A percentile compares a stretch with the other conserved stretches of the same genome.
phyloP scores from a whole-genome alignment of 2,329 filamentous ascomycete genomes.

The Colletotrichum destructivum region DNA sequence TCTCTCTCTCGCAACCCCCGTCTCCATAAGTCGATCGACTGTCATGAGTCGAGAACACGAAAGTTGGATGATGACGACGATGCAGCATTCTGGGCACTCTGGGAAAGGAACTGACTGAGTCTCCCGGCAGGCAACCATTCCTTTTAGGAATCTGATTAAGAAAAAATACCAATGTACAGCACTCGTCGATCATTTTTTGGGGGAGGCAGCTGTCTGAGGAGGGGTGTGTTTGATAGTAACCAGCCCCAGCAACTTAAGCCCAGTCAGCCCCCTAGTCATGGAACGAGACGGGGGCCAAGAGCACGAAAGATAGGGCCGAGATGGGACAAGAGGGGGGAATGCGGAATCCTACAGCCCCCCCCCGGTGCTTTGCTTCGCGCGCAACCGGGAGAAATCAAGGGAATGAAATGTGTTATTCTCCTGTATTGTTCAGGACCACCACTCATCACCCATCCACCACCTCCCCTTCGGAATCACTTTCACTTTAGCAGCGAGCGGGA shows the following conservation, averaged over 20 bases:
- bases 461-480: too few relatives aligned
- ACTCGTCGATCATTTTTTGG: neutral
- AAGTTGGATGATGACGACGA: neutral
- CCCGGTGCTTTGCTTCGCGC: neutral
- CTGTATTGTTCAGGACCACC: neutral
- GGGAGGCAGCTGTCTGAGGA: neutral
- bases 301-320: neutral
- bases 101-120: neutral
- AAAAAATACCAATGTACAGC: neutral
- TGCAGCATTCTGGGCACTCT: neutral
- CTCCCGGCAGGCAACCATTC: neutral
- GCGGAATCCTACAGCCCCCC: neutral
- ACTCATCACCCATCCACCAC: neutral
- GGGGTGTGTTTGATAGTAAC: neutral
- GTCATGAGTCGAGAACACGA: constrained; percentile 4
- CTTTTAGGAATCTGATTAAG: too few relatives aligned
- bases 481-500: too few relatives aligned
- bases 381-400: neutral
- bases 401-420: too few relatives aligned
- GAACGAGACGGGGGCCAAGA: constrained; percentile 8
- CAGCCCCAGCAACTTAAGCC: neutral
- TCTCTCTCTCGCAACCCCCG: neutral
- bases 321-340: neutral
- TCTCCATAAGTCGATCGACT: neutral
- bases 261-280: constrained; percentile 6